phyloP scores from a whole-genome alignment of 2,329 filamentous ascomycete species.

The Colletotrichum filicis region DNA sequence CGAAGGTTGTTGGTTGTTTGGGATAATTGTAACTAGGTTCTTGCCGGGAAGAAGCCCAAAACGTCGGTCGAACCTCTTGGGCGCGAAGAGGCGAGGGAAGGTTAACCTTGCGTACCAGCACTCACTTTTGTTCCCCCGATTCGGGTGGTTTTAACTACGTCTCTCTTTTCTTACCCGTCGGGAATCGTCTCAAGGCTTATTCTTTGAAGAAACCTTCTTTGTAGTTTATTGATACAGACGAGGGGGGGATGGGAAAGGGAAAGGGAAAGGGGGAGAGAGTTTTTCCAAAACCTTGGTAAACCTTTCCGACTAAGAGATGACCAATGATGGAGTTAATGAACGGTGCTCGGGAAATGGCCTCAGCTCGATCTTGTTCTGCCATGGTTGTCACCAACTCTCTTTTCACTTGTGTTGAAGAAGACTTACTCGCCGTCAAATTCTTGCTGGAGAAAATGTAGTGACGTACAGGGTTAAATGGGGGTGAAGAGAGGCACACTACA shows the following conservation, averaged over 20 bases:
- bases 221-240: neutral
- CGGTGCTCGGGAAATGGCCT: neutral
- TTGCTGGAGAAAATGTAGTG: neutral
- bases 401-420: neutral
- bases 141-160: neutral
- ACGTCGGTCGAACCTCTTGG: constrained; percentile 2
- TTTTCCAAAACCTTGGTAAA: neutral
- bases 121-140: neutral
- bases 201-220: neutral
- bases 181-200: neutral
- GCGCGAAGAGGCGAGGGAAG: constrained; percentile 5
- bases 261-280: neutral
- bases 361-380: neutral
- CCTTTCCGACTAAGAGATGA: neutral
- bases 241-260: too few species aligned
- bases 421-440: neutral
- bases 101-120: neutral
- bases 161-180: neutral
- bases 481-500: constrained; percentile 7
- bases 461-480: neutral
- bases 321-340: neutral
- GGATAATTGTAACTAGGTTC: neutral
- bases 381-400: neutral
- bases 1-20: neutral
- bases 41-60: neutral